These are phyloP conservation scores for Salix purpurea DNA, from an alignment of 345 rosid genomes.

Conservation along the genomic window DNA sequence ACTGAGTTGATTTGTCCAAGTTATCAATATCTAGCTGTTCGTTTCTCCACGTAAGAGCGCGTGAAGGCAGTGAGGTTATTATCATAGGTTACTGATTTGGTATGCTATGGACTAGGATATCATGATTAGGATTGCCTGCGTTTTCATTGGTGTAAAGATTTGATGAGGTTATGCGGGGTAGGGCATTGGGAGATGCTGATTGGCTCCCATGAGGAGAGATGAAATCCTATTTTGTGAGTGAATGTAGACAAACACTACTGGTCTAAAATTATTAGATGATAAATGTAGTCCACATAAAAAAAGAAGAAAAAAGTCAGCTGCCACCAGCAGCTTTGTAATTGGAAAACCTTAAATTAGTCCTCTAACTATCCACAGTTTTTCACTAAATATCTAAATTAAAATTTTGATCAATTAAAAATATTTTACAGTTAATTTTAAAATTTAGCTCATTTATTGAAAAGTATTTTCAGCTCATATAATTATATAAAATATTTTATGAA, in stretches of 20 bases:
- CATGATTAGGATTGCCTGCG: neutral
- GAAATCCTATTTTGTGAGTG: neutral
- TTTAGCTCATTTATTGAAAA: too few species aligned
- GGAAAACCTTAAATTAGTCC: neutral
- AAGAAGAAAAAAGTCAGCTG: too few species aligned
- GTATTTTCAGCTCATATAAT: too few species aligned
- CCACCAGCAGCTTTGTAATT: neutral
- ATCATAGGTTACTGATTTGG: neutral
- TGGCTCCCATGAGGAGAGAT: too few species aligned
- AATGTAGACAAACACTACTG: neutral
- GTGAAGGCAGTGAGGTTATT: constrained; percentile 3
- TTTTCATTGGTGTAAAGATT: neutral
- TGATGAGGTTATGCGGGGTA: neutral
- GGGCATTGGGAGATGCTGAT: neutral
- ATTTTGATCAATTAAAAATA: neutral
- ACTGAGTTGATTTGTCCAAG: constrained; percentile 32
- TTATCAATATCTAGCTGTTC: constrained; percentile 15
- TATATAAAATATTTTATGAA: too few species aligned
- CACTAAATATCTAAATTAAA: neutral
- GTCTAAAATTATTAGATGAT: neutral
- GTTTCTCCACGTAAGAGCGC: constrained; percentile 35
- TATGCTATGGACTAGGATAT: neutral
- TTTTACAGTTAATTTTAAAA: too few species aligned
- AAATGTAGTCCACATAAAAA: constrained; percentile 9
- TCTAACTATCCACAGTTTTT: neutral